Base-by-base conservation (phyloP, 805 yeast genomes). In the Torulaspora maleeae region DNA sequence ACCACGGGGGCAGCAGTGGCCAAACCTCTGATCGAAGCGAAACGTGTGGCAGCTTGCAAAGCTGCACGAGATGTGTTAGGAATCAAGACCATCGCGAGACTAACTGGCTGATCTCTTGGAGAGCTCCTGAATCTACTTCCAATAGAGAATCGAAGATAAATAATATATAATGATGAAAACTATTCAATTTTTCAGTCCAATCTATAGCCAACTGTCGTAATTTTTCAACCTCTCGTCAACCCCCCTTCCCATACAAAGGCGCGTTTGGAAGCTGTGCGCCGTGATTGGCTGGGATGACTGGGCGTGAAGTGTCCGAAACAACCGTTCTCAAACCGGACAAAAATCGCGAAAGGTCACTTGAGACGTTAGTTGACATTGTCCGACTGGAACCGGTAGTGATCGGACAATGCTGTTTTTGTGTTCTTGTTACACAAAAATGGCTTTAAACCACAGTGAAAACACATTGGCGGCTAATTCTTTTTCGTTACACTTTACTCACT, bases 21-120 rank as follows among this genome's bases (percentile, higher is more conserved):
- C 49, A 58, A 36, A 32, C 61, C 49, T 56, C 62, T 55, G 37
- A 50, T 43, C 34, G 54, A 54, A 37, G 50, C 49, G 73, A 83
- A 80, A 70, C 89, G 87, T 78, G 81, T 85, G 65, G 89, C 95
- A 63, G 91, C 90, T 73, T 82, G 80, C 74, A 84, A 80, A 66
- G 95, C 95, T 68, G 85, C 78, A 75, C 89, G 88, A 62, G 95
- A 80, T 66, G 80, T 64, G 62, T 80, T 72, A 68, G 77, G 72
- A 68, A 43, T 38, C 41, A 48, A 44, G 41, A 37, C 47, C 47
- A 43, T 43, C 43, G 37, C 34, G 36, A 39, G 35, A 28, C 25
- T 19, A 28, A 27, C 35, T 29, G 29, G 41, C 32, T 38, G 34
- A 28, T 32, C 41, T 28, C 41, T 38, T 38, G 28, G 16, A 29